Percentiles rank a stretch among this genome's conserved stretches.
Evolutionary conservation across 805 yeast species (phyloP).

Genomic region (Blastobotrys attinorum): DNA sequence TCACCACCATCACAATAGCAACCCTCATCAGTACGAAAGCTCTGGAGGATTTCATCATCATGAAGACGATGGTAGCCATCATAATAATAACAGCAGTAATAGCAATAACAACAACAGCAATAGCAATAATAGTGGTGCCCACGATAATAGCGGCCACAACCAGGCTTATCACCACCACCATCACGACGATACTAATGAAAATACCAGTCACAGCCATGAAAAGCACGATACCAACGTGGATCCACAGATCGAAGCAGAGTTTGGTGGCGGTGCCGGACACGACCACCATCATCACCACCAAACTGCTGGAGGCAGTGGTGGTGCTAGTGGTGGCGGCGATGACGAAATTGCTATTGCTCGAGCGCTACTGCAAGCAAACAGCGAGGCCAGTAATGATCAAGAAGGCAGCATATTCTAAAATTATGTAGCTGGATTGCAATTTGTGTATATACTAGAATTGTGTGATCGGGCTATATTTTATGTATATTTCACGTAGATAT

Average conservation of each 20-base stretch:
- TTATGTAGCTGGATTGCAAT: too few species aligned
- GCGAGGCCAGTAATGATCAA: conserved; percentile 12
- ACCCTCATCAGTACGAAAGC: neutral
- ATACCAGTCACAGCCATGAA: too few species aligned
- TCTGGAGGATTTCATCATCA: conserved; percentile 4
- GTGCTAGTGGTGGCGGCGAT: too few species aligned
- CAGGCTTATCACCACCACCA: conserved; percentile 7
- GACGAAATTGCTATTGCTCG: conserved; percentile 60
- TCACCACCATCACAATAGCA: conserved; percentile 6
- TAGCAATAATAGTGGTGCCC: conserved; percentile 3
- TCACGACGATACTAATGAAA: conserved; percentile 14
- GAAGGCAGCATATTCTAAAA: too few species aligned
- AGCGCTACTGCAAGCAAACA: conserved; percentile 56
- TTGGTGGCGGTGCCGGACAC: conserved; percentile 32
- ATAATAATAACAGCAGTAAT: too few species aligned
- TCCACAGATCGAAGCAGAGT: conserved; percentile 46
- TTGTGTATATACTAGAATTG: too few species aligned
- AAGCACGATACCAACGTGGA: conserved; percentile 51
- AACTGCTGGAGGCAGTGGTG: too few species aligned
- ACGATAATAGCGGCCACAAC: too few species aligned
- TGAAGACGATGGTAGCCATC: conserved; percentile 4
- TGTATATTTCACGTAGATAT: too few species aligned
- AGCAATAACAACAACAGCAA: too few species aligned
- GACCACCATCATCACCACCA: conserved; percentile 2
- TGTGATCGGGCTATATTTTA: too few species aligned